phyloP scores from a whole-genome alignment of 129 eudicot species.

The Solidago caesia region DNA sequence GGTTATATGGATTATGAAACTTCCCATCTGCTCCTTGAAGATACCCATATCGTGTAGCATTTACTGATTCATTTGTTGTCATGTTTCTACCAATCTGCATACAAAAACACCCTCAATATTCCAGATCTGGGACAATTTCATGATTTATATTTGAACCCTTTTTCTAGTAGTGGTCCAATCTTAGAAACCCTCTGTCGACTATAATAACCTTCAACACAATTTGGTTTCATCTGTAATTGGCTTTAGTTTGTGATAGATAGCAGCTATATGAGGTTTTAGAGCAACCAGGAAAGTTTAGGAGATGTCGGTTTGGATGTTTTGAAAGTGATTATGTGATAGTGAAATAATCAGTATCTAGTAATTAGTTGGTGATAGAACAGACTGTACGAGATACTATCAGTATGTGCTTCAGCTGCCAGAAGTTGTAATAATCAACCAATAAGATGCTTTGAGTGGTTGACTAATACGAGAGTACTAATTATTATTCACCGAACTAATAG shows the following conservation, averaged over 20 bases:
- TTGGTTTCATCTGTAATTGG: background rate
- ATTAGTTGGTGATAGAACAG: background rate
- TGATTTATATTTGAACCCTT: background rate
- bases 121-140: too few relatives aligned
- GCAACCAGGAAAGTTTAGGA: background rate
- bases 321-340: background rate
- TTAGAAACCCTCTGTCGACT: slow-evolving; percentile 12
- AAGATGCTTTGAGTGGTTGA: too few relatives aligned
- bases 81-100: slow-evolving; percentile 84
- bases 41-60: slow-evolving; percentile 68
- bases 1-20: slow-evolving; percentile 86
- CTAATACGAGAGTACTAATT: too few relatives aligned
- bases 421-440: too few relatives aligned
- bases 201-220: slow-evolving; percentile 12
- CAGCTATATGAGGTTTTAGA: background rate
- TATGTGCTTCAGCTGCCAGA: too few relatives aligned
- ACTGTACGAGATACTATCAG: background rate
- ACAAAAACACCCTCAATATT: slow-evolving; percentile 16
- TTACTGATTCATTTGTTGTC: slow-evolving; percentile 81
- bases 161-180: background rate
- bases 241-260: background rate
- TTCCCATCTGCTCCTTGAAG: slow-evolving; percentile 83
- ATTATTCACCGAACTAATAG: too few relatives aligned
- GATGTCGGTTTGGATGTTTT: background rate
- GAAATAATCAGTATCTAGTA: background rate